A percentile compares a stretch with the other conserved stretches of the same genome.
Evolutionary conservation across 1,284 basidiomycete species (phyloP).

Genomic region (Cryptococcus wingfieldii): DNA sequence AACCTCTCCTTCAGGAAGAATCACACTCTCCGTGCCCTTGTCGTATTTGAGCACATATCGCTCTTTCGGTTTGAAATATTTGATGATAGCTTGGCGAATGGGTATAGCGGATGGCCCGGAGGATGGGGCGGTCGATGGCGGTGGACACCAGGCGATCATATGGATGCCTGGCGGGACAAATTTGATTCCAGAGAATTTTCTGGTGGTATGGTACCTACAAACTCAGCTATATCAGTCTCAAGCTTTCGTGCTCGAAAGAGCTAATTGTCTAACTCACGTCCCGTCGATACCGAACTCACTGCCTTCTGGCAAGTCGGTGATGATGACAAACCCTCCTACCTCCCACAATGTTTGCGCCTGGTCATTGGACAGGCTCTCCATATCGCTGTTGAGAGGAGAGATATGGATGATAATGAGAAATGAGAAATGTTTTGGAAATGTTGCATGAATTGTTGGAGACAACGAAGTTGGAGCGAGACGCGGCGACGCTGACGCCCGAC

Average conservation of each 20-base stretch:
- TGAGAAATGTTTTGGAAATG: not conserved
- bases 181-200: slow-evolving; percentile 42
- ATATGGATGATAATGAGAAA: not conserved
- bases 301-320: slow-evolving; percentile 40
- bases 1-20: not conserved
- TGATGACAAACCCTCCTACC: slow-evolving; percentile 44
- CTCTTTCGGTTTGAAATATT: slow-evolving; percentile 23
- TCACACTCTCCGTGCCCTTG: slow-evolving; percentile 19
- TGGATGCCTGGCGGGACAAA: slow-evolving; percentile 48
- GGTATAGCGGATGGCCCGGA: slow-evolving; percentile 24
- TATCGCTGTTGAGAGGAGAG: not conserved
- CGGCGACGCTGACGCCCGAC: too few species aligned
- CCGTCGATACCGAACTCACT: slow-evolving; percentile 47
- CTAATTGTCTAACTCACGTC: slow-evolving; percentile 25
- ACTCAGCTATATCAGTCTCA: not conserved
- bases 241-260: not conserved
- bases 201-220: slow-evolving; percentile 33
- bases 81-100: slow-evolving; percentile 30
- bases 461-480: too few species aligned
- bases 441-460: not conserved
- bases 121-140: slow-evolving; percentile 8
- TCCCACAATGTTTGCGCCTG: slow-evolving; percentile 45
- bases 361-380: slow-evolving; percentile 33
- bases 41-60: slow-evolving; percentile 34
- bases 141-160: slow-evolving; percentile 34